Percentiles rank a stretch among this genome's conserved stretches.
phyloP scores from a whole-genome alignment of 177 flowering plant genomes.

The Vitis hybrid region DNA sequence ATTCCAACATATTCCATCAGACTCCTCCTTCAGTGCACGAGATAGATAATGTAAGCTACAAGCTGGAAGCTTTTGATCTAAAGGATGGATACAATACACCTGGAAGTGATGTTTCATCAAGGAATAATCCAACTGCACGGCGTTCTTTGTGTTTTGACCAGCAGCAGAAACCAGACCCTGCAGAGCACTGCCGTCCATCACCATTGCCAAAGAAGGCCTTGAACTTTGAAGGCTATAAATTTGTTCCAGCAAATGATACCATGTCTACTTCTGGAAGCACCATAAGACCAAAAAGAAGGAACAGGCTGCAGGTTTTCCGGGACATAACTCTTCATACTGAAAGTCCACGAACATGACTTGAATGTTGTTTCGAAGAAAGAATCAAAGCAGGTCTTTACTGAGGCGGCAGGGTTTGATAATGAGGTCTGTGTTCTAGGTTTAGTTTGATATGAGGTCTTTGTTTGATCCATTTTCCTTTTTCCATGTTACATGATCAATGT shows the following conservation, averaged over 20 bases:
- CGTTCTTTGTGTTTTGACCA: slow-evolving; percentile 39
- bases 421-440: too few relatives aligned
- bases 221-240: slow-evolving; percentile 12
- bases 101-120: slow-evolving; percentile 10
- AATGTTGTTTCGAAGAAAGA: too few relatives aligned
- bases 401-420: too few relatives aligned
- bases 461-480: too few relatives aligned
- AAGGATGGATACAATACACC: slow-evolving; percentile 19
- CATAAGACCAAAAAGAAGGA: slow-evolving; percentile 20
- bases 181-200: slow-evolving; percentile 9
- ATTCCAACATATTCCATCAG: slow-evolving; percentile 30
- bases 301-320: slow-evolving; percentile 56
- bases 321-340: slow-evolving; percentile 44
- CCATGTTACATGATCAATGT: too few relatives aligned
- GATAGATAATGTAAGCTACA: slow-evolving; percentile 16
- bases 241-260: slow-evolving; percentile 7
- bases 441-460: too few relatives aligned
- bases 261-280: slow-evolving; percentile 16
- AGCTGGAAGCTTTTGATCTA: slow-evolving; percentile 24
- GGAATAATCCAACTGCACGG: slow-evolving; percentile 19
- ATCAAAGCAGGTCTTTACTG: too few relatives aligned
- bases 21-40: slow-evolving; percentile 13
- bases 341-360: slow-evolving; percentile 29
- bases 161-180: slow-evolving; percentile 18
- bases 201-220: slow-evolving; percentile 22